Evolutionary conservation across 2,329 filamentous ascomycete genomes (phyloP).

Genomic region (Fusarium ramigenum): DNA sequence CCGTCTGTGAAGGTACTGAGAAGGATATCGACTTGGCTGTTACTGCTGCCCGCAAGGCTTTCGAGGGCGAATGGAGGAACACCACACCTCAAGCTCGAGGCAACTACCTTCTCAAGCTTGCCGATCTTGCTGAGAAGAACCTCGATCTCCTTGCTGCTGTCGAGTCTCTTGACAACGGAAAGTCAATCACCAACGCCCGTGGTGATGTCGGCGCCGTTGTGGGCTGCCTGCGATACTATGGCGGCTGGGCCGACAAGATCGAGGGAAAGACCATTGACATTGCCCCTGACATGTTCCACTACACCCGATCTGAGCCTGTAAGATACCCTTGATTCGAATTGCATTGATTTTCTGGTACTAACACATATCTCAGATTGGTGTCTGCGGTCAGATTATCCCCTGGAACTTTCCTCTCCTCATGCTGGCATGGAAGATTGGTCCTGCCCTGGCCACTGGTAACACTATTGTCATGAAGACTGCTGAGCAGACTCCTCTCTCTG

Average conservation of each 20-base stretch:
- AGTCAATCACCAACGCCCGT: conserved; percentile 79
- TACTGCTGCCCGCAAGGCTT: conserved; percentile 84
- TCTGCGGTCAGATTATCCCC: conserved; percentile 88
- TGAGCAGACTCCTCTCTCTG: conserved; percentile 79
- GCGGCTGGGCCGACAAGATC: conserved; percentile 92
- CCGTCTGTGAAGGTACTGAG: conserved; percentile 85
- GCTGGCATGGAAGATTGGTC: conserved; percentile 84
- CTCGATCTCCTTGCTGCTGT: conserved; percentile 78
- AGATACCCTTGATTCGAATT: conserved; percentile 39
- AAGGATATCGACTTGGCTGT: conserved; percentile 87
- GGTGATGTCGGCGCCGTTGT: conserved; percentile 76
- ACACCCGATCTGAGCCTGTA: conserved; percentile 79
- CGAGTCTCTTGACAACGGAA: conserved; percentile 90
- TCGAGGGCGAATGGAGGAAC: conserved; percentile 76
- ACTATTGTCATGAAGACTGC: conserved; percentile 77
- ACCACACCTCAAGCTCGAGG: conserved; percentile 77
- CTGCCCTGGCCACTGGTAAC: conserved; percentile 78
- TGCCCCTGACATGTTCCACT: conserved; percentile 80
- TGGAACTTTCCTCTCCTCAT: conserved; percentile 90
- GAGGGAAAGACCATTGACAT: conserved; percentile 88
- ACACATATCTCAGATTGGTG: conserved; percentile 61
- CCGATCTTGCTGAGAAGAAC: conserved; percentile 83
- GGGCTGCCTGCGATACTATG: conserved; percentile 77
- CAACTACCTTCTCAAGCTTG: conserved; percentile 76
- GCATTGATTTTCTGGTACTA: conserved; percentile 3